These are phyloP conservation scores for Colletotrichum viniferum DNA, from an alignment of 2,329 filamentous ascomycete species.

Conservation along the genomic window DNA sequence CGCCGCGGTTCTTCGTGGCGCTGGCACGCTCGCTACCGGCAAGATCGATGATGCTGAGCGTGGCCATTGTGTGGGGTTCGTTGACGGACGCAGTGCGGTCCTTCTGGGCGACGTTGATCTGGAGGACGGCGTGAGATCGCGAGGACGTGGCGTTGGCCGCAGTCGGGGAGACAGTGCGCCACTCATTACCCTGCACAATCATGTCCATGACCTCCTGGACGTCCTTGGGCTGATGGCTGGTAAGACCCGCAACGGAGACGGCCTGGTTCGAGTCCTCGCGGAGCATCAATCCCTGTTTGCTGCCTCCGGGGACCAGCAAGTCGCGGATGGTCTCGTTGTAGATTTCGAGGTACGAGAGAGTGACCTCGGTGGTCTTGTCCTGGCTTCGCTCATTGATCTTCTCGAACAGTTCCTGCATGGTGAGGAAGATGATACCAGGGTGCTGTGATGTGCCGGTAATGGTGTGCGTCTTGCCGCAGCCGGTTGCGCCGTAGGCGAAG, in stretches of 20 bases:
- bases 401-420: slow-evolving; percentile 98
- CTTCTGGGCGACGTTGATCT: slow-evolving; percentile 95
- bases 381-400: slow-evolving; percentile 85
- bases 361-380: slow-evolving; percentile 88
- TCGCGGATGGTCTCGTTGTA: slow-evolving; percentile 99
- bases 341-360: slow-evolving; percentile 94
- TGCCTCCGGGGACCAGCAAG: slow-evolving; percentile 82
- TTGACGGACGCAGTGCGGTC: slow-evolving; percentile 91
- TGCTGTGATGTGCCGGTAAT: slow-evolving; percentile 92
- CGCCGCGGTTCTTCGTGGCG: slow-evolving; percentile 94
- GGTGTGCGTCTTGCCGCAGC: slow-evolving; percentile 98
- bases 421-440: slow-evolving; percentile 97
- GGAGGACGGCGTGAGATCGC: slow-evolving; percentile 93
- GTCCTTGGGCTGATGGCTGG: slow-evolving; percentile 87
- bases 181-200: slow-evolving; percentile 93
- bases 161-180: slow-evolving; percentile 93
- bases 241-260: slow-evolving; percentile 88
- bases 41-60: slow-evolving; percentile 95
- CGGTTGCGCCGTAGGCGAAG: slow-evolving; percentile 96
- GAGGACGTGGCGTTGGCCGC: slow-evolving; percentile 98
- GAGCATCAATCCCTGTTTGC: slow-evolving; percentile 85
- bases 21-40: slow-evolving; percentile 95
- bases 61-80: slow-evolving; percentile 97
- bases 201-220: slow-evolving; percentile 99
- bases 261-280: slow-evolving; percentile 93